Evolutionary conservation across 169 alveolate genomes (phyloP), one percentile per base, ranked within the genome.

Genomic region (Eimeria sp.): DNA sequence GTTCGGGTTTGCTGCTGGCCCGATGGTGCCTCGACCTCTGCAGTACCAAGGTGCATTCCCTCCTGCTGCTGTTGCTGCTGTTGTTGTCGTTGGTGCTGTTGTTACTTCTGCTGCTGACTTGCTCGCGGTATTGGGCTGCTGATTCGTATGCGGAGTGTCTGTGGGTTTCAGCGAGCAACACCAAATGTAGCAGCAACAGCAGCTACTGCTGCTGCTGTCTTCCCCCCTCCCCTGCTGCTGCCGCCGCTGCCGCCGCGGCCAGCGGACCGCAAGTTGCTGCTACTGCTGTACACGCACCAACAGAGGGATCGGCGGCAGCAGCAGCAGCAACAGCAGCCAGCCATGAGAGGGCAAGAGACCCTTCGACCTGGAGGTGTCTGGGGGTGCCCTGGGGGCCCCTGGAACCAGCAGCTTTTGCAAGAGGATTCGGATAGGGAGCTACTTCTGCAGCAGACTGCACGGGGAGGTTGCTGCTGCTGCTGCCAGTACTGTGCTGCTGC

Each of bases 201-300:
- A n/a, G 22, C 58, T 0, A 34, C 86, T 20, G 65, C 20, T 57
- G 57, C 27, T 25, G n/a, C 90, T 51, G 72, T 65, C 40, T 82
- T 82, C 47, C 90, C 90, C 34, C 90, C 90, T 61, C 90, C 34
- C 4, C 90, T 82, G 90, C 73, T 82, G 73, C 90, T 82, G 54
- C 90, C 90, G 73, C 90, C 90, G n/a, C 72, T 82, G 73, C 90
- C 90, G 49, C 73, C 58, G 49, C 90, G 30, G 67, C 90, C 49
- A 40, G 61, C 34, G 72, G 61, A 82, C 75, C 90, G 90, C 49
- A 47, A n/a, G 49, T 27, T 51, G 90, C 34, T 82, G 73, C 72
- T 82, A 49, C 73, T 82, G 72, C 72, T 54, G 61, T 54, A 54
- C 61, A 54, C 61, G 61, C 61, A 54, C 20, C 61, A 54, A 4